Conservation (phyloP, 2,329 filamentous ascomycete genomes). For the Aspergillus sp. region DNA sequence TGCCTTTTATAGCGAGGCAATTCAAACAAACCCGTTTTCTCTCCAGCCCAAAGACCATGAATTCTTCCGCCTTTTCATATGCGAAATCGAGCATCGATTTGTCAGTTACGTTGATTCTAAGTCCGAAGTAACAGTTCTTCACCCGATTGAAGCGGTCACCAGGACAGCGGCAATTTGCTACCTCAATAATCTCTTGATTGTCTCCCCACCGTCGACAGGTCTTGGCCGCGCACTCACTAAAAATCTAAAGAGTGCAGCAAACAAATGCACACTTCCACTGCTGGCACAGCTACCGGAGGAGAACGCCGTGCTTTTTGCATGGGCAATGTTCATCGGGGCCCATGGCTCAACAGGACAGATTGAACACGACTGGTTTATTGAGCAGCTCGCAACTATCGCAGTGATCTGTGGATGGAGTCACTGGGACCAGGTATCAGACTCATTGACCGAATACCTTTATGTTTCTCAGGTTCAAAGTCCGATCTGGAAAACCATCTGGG, state of each 20-base stretch:
- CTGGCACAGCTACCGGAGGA: conserved; percentile 12
- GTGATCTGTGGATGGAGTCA: conserved; percentile 22
- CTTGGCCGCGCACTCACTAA: conserved; percentile 28
- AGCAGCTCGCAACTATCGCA: conserved; percentile 17
- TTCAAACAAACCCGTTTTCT: conserved; percentile 13
- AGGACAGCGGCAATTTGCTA: conserved; percentile 26
- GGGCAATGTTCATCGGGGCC: conserved; percentile 29
- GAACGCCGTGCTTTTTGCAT: conserved; percentile 21
- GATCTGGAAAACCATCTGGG: conserved; percentile 25
- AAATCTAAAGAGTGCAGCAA: conserved; percentile 19
- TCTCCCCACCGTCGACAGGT: conserved; percentile 27
- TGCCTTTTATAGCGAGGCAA: conserved; percentile 26
- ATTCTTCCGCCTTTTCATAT: conserved; percentile 27
- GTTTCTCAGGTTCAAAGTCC: conserved; percentile 15
- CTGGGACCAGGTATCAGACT: conserved; percentile 22
- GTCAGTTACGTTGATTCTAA: conserved; percentile 29
- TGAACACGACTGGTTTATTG: conserved; percentile 26
- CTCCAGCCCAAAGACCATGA: conserved; percentile 22
- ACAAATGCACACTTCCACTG: conserved; percentile 12
- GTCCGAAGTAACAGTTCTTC: conserved; percentile 4
- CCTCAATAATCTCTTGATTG: conserved; percentile 26
- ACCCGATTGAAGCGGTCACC: conserved; percentile 25
- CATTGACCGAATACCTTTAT: conserved; percentile 25
- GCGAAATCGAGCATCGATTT: conserved; percentile 32
- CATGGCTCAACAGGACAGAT: conserved; percentile 22